Evolutionary conservation across 179 eudicot genomes (phyloP).

Genomic region (Silene vulgaris): DNA sequence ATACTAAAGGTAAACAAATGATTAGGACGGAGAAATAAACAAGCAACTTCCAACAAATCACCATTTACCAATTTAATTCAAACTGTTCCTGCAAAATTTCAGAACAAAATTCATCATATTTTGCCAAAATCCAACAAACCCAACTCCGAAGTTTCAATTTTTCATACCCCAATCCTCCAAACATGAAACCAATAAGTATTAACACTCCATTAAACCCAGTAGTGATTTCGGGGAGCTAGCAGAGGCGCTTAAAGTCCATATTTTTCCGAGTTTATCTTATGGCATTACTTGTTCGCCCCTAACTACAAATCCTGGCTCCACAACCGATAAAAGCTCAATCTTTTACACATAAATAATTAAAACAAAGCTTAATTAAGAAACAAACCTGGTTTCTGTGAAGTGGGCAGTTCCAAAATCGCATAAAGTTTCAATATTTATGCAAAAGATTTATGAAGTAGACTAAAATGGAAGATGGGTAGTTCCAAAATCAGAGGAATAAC

Average conservation of each 20-base stretch:
- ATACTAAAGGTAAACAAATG: background rate
- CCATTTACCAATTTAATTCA: background rate
- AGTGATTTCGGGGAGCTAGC: no score
- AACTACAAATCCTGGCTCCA: no score
- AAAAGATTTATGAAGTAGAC: conserved; percentile 3
- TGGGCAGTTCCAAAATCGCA: background rate
- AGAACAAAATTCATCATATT: conserved; percentile 14
- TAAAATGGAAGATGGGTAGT: conserved; percentile 9
- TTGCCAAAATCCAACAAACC: conserved; percentile 9
- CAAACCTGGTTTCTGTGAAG: conserved; percentile 18
- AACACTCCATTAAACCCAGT: background rate
- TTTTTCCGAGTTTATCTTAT: no score
- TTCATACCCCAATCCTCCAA: background rate
- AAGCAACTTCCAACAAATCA: background rate
- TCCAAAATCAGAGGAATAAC: conserved; percentile 12
- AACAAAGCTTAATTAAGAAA: conserved; percentile 3
- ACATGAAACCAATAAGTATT: background rate
- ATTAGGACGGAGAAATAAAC: background rate
- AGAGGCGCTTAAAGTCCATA: no score
- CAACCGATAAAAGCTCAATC: background rate
- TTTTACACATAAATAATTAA: background rate
- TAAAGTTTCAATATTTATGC: conserved; percentile 21
- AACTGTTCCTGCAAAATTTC: background rate
- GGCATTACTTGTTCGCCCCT: no score
- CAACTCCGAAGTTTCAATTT: conserved; percentile 17